These are phyloP conservation scores for Arabidopsis lyrata DNA, from an alignment of 441 rosid genomes.

Conservation along the genomic window DNA sequence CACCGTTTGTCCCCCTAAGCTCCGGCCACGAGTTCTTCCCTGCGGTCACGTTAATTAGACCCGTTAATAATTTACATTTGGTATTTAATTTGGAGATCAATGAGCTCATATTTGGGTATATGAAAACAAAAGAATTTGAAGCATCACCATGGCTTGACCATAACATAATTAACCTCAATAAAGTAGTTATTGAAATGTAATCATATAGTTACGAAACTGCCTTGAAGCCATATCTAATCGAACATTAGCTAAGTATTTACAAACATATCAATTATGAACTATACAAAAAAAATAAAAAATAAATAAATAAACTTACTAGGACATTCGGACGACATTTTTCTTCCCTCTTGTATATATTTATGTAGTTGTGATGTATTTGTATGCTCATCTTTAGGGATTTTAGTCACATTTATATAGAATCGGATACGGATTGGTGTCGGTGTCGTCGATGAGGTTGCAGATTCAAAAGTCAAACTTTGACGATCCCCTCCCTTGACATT, in stretches of 20 bases:
- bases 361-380: not conserved
- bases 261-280: not conserved
- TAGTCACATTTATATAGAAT: slow-evolving; percentile 36
- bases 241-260: no score
- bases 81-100: not conserved
- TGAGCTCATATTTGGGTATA: not conserved
- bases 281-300: not conserved
- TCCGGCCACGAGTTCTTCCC: slow-evolving; percentile 58
- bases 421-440: slow-evolving; percentile 14
- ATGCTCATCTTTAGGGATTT: not conserved
- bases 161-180: not conserved
- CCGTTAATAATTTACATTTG: not conserved
- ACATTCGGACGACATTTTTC: slow-evolving; percentile 35
- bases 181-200: not conserved
- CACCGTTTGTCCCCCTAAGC: slow-evolving; percentile 54
- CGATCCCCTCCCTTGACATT: not conserved
- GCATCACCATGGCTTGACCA: not conserved
- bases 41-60: not conserved
- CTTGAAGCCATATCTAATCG: no score
- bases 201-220: no score
- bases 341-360: not conserved
- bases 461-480: slow-evolving; percentile 25
- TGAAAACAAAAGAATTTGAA: not conserved
- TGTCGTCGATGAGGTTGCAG: slow-evolving; percentile 25
- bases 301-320: slow-evolving; percentile 34